phyloP scores from a whole-genome alignment of 2,329 filamentous ascomycete species.

The Phaeomoniella chlamydospora region DNA sequence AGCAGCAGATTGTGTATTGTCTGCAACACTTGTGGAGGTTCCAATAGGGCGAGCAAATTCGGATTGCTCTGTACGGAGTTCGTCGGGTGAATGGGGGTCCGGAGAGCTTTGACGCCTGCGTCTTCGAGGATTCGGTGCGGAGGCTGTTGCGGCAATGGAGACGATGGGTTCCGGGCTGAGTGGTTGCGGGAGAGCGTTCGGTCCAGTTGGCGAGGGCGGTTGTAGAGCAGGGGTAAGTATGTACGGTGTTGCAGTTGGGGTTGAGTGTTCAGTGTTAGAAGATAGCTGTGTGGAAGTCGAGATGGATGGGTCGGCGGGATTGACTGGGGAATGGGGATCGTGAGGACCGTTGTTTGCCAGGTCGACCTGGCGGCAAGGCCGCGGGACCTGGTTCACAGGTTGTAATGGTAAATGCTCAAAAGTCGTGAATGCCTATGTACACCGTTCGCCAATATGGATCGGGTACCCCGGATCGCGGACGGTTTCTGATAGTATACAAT shows the following conservation, averaged over 20 bases:
- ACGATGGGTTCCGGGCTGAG: neutral
- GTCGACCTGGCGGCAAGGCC: conserved; percentile 45
- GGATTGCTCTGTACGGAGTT: conserved; percentile 8
- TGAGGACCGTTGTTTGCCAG: conserved; percentile 57
- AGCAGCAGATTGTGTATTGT: no score
- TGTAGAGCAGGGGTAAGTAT: no score
- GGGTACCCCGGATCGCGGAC: no score
- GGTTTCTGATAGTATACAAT: no score
- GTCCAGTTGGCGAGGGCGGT: no score
- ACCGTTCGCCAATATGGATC: no score
- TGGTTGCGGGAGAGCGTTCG: conserved; percentile 26
- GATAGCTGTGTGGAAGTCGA: conserved; percentile 37
- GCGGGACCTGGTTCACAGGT: no score
- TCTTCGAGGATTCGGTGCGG: conserved; percentile 8
- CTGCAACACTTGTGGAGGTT: no score
- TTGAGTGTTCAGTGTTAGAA: conserved; percentile 32
- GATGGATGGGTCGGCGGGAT: conserved; percentile 52
- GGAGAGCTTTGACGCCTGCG: conserved; percentile 2
- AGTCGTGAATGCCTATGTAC: no score
- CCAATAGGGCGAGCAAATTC: conserved; percentile 13
- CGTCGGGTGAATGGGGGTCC: conserved; percentile 12
- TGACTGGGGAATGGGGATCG: conserved; percentile 43
- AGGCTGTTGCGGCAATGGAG: conserved; percentile 12
- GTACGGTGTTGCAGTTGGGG: conserved; percentile 16
- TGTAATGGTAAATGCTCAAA: no score